A percentile compares a stretch with the other conserved stretches of the same genome.
These are phyloP conservation scores for Entrophospora sp. DNA, from an alignment of 192 early-diverging fungal species.

Conservation along the genomic window DNA sequence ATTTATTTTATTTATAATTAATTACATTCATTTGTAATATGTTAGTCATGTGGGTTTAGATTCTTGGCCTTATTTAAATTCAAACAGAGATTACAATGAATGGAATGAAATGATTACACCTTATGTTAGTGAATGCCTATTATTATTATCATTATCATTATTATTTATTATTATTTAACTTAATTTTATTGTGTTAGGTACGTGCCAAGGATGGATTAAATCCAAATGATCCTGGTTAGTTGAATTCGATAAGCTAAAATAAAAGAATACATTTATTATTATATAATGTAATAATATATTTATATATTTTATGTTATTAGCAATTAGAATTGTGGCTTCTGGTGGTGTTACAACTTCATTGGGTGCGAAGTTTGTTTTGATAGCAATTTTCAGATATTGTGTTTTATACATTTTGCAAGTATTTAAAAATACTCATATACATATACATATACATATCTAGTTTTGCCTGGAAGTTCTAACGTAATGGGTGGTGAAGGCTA, in stretches of 20 bases:
- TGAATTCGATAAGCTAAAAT: not conserved
- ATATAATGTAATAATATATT: not conserved
- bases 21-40: not conserved
- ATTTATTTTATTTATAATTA: not conserved
- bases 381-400: not conserved
- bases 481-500: constrained; percentile 71
- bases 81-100: constrained; percentile 57
- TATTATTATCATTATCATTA: no score
- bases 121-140: constrained; percentile 34
- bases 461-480: constrained; percentile 68
- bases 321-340: constrained; percentile 45
- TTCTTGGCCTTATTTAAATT: constrained; percentile 53
- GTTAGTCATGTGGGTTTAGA: constrained; percentile 54
- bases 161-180: not conserved
- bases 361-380: not conserved
- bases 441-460: constrained; percentile 1
- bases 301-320: constrained; percentile 11
- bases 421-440: not conserved
- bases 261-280: not conserved
- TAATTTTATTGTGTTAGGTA: constrained; percentile 19
- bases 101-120: constrained; percentile 50
- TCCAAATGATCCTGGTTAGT: constrained; percentile 47
- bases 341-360: constrained; percentile 71
- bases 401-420: not conserved
- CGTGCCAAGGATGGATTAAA: constrained; percentile 61